Conservation (phyloP, 148 eudicot species). For the Spergularia marina region DNA sequence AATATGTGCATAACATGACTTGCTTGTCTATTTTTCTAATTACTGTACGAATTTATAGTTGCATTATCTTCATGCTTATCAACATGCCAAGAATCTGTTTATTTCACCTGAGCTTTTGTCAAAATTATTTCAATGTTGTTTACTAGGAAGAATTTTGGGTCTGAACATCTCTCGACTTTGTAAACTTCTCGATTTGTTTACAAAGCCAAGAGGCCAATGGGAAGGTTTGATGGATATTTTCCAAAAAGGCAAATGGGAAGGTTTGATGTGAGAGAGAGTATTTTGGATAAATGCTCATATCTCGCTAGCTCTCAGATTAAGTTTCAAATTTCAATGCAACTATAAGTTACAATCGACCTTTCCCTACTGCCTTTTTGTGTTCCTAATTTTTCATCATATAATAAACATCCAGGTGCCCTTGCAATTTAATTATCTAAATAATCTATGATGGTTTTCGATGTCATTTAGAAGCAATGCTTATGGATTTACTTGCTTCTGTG, state of each 20-base stretch:
- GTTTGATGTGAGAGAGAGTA: too few relatives aligned
- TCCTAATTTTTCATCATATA: too few relatives aligned
- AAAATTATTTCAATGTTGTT: background rate
- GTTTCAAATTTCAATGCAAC: too few relatives aligned
- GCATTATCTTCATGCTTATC: background rate
- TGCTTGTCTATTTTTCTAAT: background rate
- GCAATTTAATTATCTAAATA: background rate
- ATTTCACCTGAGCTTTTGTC: background rate
- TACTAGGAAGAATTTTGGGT: background rate
- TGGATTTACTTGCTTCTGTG: background rate
- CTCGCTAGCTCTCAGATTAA: too few relatives aligned
- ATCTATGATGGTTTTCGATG: background rate
- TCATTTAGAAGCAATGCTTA: background rate
- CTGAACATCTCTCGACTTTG: background rate
- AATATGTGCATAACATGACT: background rate
- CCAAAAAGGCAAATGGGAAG: too few relatives aligned
- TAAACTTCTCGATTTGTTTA: background rate
- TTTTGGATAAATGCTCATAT: too few relatives aligned
- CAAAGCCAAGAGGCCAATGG: too few relatives aligned
- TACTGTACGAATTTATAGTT: background rate
- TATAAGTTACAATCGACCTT: too few relatives aligned
- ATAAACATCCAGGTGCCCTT: background rate
- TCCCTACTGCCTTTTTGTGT: too few relatives aligned
- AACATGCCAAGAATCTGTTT: background rate
- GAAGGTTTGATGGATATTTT: too few relatives aligned